Evolutionary conservation across 768 basidiomycete species (phyloP), one percentile per base, ranked within the genome.

Genomic region (Suillus americanus): DNA sequence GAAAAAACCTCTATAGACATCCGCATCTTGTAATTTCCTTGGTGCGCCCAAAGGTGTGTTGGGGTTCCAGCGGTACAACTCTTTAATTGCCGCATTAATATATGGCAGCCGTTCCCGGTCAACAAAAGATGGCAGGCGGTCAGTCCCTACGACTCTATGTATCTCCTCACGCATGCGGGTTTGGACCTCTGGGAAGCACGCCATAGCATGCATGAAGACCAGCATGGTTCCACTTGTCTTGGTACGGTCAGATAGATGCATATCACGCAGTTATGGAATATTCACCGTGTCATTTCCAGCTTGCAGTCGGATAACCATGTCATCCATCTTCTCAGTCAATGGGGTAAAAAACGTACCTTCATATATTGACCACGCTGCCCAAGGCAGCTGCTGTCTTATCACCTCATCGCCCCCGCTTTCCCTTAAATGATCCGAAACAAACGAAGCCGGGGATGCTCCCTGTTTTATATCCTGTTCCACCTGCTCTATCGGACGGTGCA

Each of bases 31-130:
- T 62, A 64, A 53, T 40, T 35, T 67, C 35, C 67, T 67, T 43
- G 66, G 66, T 30, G 50, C 28, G 12, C 66, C 62, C 35, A 67
- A 53, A 16, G 66, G 66, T 1, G 66, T 13, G 45, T 55, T 51
- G 23, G 66, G 66, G 13, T 68, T 64, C 66, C 66, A 67, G 53
- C 66, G 67, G 48, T 67, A 67, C 5, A 75, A 66, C 51, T 75
- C 74, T 61, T 72, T 69, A 40, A 72, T 62, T 5, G 74, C 37
- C 13, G 67, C 67, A 33, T 79, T 77, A 10, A 82, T 68, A 65
- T 73, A 79, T 14, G 80, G 79, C 50, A 81, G 77, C 68, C 84
- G 81, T 30, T 79, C 76, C 48, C 83, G 64, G 62, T 72, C 81
- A 20, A 2, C 25, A 60, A 80, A 76, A 25, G 67, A 65, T 13